Percentiles rank a stretch among this genome's conserved stretches.
Conservation (phyloP, 1,284 basidiomycete species). For the Takashimella tepidaria region DNA sequence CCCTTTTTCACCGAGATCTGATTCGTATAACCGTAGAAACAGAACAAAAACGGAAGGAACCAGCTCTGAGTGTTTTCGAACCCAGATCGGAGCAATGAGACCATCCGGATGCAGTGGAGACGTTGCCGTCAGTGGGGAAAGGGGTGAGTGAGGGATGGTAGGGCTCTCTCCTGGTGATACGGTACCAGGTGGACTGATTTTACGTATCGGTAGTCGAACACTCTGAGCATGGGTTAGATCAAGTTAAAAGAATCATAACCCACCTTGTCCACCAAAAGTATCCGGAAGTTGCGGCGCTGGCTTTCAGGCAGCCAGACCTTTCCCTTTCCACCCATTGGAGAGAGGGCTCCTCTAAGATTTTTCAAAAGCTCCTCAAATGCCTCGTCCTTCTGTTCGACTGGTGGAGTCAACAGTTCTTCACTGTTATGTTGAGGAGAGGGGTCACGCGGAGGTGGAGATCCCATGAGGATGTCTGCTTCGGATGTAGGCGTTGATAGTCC, state of each 20-base stretch:
- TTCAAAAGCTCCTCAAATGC: conserved; percentile 56
- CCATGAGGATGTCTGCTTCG: not conserved
- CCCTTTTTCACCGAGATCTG: conserved; percentile 33
- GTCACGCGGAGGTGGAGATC: not conserved
- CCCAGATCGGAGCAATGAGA: conserved; percentile 93
- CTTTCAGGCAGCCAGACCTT: conserved; percentile 44
- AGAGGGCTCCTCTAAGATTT: conserved; percentile 56
- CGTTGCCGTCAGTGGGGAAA: conserved; percentile 79
- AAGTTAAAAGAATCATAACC: no score
- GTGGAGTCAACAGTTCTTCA: not conserved
- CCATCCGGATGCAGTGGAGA: conserved; percentile 92
- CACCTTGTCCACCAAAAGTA: conserved; percentile 73
- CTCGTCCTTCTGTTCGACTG: conserved; percentile 10
- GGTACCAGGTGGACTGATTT: conserved; percentile 53
- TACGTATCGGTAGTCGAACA: conserved; percentile 79
- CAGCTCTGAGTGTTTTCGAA: conserved; percentile 86
- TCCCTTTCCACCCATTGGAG: conserved; percentile 56
- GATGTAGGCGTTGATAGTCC: not conserved
- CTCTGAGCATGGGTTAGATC: no score
- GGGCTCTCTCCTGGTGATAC: conserved; percentile 17
- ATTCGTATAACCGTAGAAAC: conserved; percentile 75
- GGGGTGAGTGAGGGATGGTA: conserved; percentile 63
- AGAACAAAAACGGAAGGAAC: conserved; percentile 88
- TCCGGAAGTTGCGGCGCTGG: conserved; percentile 62
- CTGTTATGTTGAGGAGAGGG: not conserved